Conservation (phyloP, 371 early-diverging fungal species). For the Mortierella sp. region DNA sequence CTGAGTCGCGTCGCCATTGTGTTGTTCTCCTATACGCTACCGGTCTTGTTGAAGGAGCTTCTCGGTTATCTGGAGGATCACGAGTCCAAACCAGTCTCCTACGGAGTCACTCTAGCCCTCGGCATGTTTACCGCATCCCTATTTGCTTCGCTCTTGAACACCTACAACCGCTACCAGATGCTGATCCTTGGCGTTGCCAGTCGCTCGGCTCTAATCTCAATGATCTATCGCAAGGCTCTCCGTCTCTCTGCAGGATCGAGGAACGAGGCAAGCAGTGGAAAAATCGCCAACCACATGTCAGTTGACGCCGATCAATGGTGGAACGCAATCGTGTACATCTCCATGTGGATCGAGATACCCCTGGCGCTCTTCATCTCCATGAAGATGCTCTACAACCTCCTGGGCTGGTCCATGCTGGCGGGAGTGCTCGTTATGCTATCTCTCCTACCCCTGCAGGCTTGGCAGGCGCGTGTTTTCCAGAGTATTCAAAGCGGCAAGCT, state of each 20-base stretch:
- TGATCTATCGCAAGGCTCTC: slow-evolving; percentile 90
- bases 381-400: slow-evolving; percentile 59
- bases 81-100: slow-evolving; percentile 1
- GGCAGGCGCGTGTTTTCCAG: slow-evolving; percentile 28
- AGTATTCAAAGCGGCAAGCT: slow-evolving; percentile 31
- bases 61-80: slow-evolving; percentile 4
- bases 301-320: slow-evolving; percentile 34
- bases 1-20: slow-evolving; percentile 4
- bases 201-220: slow-evolving; percentile 71
- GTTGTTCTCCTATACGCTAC: not conserved
- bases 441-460: slow-evolving; percentile 26
- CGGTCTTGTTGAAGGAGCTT: not conserved
- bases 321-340: slow-evolving; percentile 44
- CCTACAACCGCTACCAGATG: slow-evolving; percentile 38
- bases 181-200: slow-evolving; percentile 78
- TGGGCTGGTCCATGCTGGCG: slow-evolving; percentile 44
- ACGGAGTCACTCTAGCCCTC: not conserved
- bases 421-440: slow-evolving; percentile 31
- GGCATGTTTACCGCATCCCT: slow-evolving; percentile 21
- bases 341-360: slow-evolving; percentile 48
- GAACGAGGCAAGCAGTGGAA: slow-evolving; percentile 75
- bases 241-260: slow-evolving; percentile 82
- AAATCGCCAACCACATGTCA: slow-evolving; percentile 89
- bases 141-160: slow-evolving; percentile 4
- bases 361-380: slow-evolving; percentile 52